Evolutionary conservation across 345 rosid species (phyloP), one percentile per base, ranked within the genome.

Genomic region (Hirschfeldia incana): DNA sequence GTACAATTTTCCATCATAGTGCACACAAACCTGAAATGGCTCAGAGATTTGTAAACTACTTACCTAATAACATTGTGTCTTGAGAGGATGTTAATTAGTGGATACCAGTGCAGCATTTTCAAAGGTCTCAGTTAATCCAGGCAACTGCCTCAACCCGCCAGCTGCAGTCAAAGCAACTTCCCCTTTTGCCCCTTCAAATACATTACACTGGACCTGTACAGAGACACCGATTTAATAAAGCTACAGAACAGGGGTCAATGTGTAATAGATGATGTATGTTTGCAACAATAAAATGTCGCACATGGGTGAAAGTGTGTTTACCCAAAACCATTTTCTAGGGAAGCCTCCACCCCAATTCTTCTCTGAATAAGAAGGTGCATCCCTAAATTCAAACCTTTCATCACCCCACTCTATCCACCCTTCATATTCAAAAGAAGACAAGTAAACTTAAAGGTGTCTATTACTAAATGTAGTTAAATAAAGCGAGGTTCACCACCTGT

Each of bases 271-370:
- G 21, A 58, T 78, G 53, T 78, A 15, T 29, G 32, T 29, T 2
- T 29, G 32, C 32, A 21, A 57, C 69, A 72, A 9, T 16, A 59
- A 73, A 39, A 76, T 72, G 49, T n/a, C 9, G 49, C 44, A 61
- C 21, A 76, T 68, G 76, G 72, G 73, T 11, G 62, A 65, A 73
- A 70, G 11, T 15, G 67, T 73, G 21, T 81, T 37, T 87, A 94
- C 98, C 98, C 98, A 94, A 84, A 92, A 94, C 98, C 98, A 94
- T 82, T 90, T 94, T 80, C 95, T 89, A 63, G 97, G 98, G 84
- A 94, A 94, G 76, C 86, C 97, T 78, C 90, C 97, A 81, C 98
- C 97, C 98, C 98, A 94, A 74, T 94, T 92, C 88, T 94, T 94
- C 76, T 94, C 98, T 8, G 97, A 92, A 73, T 94, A 94, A 10